Evolutionary conservation across 169 alveolate genomes (phyloP).

Genomic region (Eimeria falciformis): DNA sequence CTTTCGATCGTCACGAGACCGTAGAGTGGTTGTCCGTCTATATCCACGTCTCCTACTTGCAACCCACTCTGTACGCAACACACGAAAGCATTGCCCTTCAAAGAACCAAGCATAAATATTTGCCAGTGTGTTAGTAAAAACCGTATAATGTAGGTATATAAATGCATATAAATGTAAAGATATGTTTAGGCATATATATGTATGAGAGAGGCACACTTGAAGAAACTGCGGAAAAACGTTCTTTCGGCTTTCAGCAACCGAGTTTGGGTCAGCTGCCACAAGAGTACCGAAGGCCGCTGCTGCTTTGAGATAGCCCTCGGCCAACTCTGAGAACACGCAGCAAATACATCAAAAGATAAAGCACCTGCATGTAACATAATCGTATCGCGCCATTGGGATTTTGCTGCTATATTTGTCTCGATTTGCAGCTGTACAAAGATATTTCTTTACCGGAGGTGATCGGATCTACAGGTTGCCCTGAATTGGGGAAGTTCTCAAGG

Average conservation of each 20-base stretch:
- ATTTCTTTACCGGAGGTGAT: slow-evolving; percentile 20
- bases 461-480: slow-evolving; percentile 18
- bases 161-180: not conserved
- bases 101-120: not conserved
- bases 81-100: not conserved
- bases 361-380: too few relatives aligned
- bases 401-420: not conserved
- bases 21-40: slow-evolving; percentile 18
- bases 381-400: not conserved
- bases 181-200: not conserved
- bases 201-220: not conserved
- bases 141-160: not conserved
- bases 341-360: not conserved
- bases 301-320: slow-evolving; percentile 22
- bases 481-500: slow-evolving; percentile 15
- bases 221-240: slow-evolving; percentile 56
- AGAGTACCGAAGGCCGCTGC: slow-evolving; percentile 41
- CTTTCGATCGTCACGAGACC: slow-evolving; percentile 55
- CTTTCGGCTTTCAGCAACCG: slow-evolving; percentile 25
- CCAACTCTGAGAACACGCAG: slow-evolving; percentile 38
- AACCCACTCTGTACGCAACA: slow-evolving; percentile 30
- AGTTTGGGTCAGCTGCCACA: slow-evolving; percentile 35
- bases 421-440: not conserved
- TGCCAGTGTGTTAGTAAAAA: not conserved
- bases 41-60: slow-evolving; percentile 23